Percentiles rank a stretch among this genome's conserved stretches.
phyloP scores from a whole-genome alignment of 495 filamentous ascomycete species.

The Neurospora sp. region DNA sequence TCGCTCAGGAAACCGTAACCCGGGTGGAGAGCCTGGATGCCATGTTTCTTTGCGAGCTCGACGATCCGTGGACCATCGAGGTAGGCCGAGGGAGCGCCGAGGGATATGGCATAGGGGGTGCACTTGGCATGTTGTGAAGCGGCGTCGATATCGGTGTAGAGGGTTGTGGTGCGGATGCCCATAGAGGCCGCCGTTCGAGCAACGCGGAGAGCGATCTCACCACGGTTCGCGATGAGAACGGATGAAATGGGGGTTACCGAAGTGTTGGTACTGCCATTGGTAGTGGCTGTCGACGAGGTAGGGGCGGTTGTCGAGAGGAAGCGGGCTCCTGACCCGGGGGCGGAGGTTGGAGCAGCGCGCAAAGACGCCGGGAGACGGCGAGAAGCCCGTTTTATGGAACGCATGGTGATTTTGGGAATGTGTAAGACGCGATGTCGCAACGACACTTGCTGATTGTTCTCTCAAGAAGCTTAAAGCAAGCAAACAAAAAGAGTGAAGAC shows the following conservation, averaged over 20 bases:
- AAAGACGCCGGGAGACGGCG: constrained; percentile 17
- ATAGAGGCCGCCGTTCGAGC: constrained; percentile 74
- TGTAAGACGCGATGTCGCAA: neutral
- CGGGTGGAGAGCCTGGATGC: constrained; percentile 85
- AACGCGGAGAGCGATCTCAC: constrained; percentile 93
- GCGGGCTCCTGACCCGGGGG: neutral
- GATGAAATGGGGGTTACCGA: constrained; percentile 55
- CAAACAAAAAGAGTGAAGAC: neutral
- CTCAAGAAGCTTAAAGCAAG: neutral
- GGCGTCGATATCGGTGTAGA: constrained; percentile 91
- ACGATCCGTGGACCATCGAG: constrained; percentile 92
- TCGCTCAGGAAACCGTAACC: constrained; percentile 97
- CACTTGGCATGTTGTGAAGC: constrained; percentile 79
- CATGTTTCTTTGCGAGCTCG: constrained; percentile 68
- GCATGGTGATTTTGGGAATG: constrained; percentile 19
- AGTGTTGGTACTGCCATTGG: constrained; percentile 19
- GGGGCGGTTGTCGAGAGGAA: constrained; percentile 6
- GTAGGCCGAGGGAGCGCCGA: constrained; percentile 74
- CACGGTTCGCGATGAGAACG: constrained; percentile 90
- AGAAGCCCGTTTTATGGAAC: constrained; percentile 23
- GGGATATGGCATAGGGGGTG: constrained; percentile 69
- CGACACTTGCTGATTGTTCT: neutral
- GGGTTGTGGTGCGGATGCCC: constrained; percentile 86
- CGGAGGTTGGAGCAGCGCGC: constrained; percentile 1
- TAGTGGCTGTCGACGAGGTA: constrained; percentile 4